A percentile compares a stretch with the other conserved stretches of the same genome.
Conservation (phyloP, 441 rosid species). For the Populus hybrid region DNA sequence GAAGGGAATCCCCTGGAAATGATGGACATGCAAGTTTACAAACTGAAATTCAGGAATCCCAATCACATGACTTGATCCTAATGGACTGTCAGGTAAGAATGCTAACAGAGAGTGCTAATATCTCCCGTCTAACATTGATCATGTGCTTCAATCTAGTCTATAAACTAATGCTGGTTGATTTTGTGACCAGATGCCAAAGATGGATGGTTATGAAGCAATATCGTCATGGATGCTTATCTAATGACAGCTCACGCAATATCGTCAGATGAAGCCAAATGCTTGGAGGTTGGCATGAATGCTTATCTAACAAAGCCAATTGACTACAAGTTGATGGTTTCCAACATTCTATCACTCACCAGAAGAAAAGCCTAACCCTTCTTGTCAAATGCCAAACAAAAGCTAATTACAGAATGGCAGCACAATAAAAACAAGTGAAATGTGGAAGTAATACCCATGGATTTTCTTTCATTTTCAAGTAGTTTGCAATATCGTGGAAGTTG, state of each 20-base stretch:
- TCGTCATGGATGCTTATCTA: too few relatives aligned
- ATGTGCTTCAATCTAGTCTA: not conserved
- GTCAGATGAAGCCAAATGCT: conserved; percentile 89
- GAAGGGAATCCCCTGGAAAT: conserved; percentile 27
- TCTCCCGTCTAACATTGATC: not conserved
- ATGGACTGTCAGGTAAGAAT: conserved; percentile 94
- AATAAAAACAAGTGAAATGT: too few relatives aligned
- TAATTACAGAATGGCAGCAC: too few relatives aligned
- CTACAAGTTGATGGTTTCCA: conserved; percentile 83
- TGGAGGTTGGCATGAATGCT: conserved; percentile 98
- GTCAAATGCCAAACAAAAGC: too few relatives aligned
- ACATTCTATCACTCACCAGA: conserved; percentile 75
- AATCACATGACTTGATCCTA: conserved; percentile 69
- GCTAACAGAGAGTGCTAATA: not conserved
- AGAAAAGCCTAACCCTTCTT: conserved; percentile 22
- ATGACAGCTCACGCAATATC: conserved; percentile 98
- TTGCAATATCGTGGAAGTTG: not conserved
- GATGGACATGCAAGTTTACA: conserved; percentile 26
- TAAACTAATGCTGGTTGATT: not conserved
- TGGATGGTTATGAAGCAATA: conserved; percentile 99
- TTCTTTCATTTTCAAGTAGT: not conserved
- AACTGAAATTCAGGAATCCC: conserved; percentile 26
- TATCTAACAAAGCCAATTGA: conserved; percentile 94
- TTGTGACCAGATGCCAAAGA: conserved; percentile 74
- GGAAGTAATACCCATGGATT: too few relatives aligned